phyloP scores from a whole-genome alignment of 2,329 filamentous ascomycete genomes.

The Myriosclerotinia scirpicola region DNA sequence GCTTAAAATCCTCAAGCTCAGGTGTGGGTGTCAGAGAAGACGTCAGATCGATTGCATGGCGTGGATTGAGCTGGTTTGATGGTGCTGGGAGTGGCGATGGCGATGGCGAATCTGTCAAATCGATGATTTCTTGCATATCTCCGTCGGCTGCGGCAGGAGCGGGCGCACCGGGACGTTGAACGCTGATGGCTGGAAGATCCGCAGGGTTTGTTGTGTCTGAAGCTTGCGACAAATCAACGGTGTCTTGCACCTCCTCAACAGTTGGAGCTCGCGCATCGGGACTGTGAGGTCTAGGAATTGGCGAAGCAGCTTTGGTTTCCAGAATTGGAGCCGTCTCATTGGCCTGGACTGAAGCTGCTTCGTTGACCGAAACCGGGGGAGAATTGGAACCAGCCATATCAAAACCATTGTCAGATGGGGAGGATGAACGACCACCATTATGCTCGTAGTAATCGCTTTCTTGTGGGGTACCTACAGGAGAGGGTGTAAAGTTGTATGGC shows the following conservation, averaged over 20 bases:
- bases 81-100: not conserved
- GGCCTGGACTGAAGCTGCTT: not conserved
- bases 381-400: not conserved
- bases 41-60: not conserved
- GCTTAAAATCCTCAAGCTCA: not conserved
- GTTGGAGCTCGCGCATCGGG: not conserved
- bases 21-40: not conserved
- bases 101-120: not conserved
- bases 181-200: not conserved
- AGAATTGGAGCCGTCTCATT: not conserved
- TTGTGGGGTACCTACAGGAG: not conserved
- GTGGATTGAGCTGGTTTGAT: not conserved
- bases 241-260: not conserved
- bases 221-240: not conserved
- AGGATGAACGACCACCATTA: not conserved
- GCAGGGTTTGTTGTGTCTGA: no score
- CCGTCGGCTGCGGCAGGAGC: not conserved
- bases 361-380: not conserved
- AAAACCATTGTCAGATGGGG: not conserved
- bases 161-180: not conserved
- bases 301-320: not conserved
- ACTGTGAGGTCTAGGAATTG: not conserved
- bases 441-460: not conserved
- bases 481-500: constrained; percentile 11
- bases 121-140: not conserved